These are phyloP conservation scores for Leccinum longicurvipes DNA, from an alignment of 768 basidiomycete genomes.

Conservation along the genomic window DNA sequence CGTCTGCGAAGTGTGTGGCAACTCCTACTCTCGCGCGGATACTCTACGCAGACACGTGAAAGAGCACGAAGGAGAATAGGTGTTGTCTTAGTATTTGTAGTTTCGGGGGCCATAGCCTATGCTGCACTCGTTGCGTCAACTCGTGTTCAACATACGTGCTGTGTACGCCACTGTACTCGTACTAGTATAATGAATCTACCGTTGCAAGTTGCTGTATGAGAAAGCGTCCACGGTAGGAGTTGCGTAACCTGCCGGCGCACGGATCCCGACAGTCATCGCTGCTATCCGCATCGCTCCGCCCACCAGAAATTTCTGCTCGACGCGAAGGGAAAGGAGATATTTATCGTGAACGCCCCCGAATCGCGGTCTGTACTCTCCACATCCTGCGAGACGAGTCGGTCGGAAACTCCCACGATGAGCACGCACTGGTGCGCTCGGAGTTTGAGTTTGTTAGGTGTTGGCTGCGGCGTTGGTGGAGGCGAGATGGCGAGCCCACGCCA, in stretches of 20 bases:
- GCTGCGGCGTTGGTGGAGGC: neutral
- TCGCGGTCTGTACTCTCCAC: no score
- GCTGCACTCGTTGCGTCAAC: neutral
- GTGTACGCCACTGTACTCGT: no score
- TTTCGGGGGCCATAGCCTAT: neutral
- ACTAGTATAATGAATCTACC: neutral
- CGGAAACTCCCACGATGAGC: neutral
- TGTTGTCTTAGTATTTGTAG: neutral
- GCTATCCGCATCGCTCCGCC: no score
- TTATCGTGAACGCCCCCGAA: neutral
- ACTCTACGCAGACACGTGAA: neutral
- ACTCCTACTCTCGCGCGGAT: neutral
- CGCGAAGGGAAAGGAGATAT: neutral
- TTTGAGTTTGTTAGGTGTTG: neutral
- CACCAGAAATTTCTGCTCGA: neutral
- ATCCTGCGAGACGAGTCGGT: no score
- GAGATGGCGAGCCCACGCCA: neutral
- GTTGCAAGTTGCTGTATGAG: neutral
- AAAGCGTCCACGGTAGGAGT: neutral
- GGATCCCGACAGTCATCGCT: neutral
- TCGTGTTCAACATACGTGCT: neutral
- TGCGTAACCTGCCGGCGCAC: neutral
- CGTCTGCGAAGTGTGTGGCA: neutral
- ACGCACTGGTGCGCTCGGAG: neutral
- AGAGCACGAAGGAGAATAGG: neutral